phyloP scores from a whole-genome alignment of 2,329 filamentous ascomycete genomes.

The Colletotrichum melonis region DNA sequence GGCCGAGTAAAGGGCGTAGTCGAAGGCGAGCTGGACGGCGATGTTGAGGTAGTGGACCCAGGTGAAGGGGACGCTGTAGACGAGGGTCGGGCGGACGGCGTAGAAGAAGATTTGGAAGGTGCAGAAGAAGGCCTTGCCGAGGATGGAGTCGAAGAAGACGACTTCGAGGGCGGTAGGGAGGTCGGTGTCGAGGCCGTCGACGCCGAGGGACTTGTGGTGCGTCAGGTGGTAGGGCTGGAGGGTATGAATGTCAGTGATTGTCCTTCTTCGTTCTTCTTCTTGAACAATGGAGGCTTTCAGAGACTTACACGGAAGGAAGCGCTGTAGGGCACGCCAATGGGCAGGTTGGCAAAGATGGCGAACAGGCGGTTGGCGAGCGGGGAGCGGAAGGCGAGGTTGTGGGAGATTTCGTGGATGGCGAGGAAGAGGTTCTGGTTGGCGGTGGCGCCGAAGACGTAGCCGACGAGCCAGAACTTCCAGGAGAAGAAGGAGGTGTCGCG shows the following conservation, averaged over 20 bases:
- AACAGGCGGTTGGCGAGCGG: constrained; percentile 84
- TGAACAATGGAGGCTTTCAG: neutral
- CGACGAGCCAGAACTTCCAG: constrained; percentile 85
- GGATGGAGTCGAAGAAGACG: constrained; percentile 91
- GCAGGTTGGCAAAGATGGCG: constrained; percentile 93
- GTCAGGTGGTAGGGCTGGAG: constrained; percentile 94
- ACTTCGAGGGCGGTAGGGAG: constrained; percentile 93
- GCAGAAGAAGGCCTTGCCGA: constrained; percentile 98
- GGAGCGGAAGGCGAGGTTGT: constrained; percentile 93
- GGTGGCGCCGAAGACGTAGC: constrained; percentile 92
- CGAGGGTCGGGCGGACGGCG: constrained; percentile 92
- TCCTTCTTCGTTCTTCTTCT: neutral
- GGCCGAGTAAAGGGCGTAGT: constrained; percentile 73
- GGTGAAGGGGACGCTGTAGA: constrained; percentile 91
- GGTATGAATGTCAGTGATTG: constrained; percentile 37
- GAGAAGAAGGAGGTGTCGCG: constrained; percentile 83
- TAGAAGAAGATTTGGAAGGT: constrained; percentile 99
- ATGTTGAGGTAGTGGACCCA: constrained; percentile 88
- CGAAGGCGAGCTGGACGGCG: constrained; percentile 79
- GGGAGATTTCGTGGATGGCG: constrained; percentile 98
- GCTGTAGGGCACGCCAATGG: constrained; percentile 95
- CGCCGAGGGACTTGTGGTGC: constrained; percentile 97
- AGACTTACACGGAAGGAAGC: constrained; percentile 85
- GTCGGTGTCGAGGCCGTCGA: constrained; percentile 95
- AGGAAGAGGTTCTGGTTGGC: constrained; percentile 99